phyloP scores from a whole-genome alignment of 352 stramenopile genomes.

The Globisporangium uncinulatum region DNA sequence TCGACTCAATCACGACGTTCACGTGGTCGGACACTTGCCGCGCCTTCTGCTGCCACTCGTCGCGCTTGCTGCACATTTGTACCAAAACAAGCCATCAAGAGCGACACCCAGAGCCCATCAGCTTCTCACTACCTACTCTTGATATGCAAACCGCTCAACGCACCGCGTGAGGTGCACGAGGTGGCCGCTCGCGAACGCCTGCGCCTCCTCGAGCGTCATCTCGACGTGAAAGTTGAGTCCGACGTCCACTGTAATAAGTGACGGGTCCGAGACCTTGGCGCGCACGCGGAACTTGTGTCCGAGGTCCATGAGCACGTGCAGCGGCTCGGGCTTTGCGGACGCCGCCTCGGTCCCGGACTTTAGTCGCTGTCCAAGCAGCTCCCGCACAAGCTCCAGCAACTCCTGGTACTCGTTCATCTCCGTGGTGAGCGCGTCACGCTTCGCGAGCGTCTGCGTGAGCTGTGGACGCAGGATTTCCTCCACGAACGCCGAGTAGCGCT shows the following conservation, averaged over 20 bases:
- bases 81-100: constrained; percentile 3
- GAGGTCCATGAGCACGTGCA: constrained; percentile 59
- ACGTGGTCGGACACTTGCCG: constrained; percentile 66
- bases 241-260: constrained; percentile 61
- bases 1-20: constrained; percentile 66
- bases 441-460: constrained; percentile 23
- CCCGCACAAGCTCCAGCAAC: constrained; percentile 37
- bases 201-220: constrained; percentile 65
- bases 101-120: background rate
- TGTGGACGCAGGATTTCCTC: constrained; percentile 5
- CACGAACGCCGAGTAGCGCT: constrained; percentile 10
- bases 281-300: constrained; percentile 71
- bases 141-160: background rate
- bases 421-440: constrained; percentile 3
- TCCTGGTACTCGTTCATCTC: constrained; percentile 28
- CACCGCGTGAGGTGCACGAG: constrained; percentile 48
- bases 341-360: background rate
- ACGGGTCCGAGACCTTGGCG: constrained; percentile 52
- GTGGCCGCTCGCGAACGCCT: constrained; percentile 47
- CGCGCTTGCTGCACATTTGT: constrained; percentile 38
- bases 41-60: constrained; percentile 64
- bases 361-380: constrained; percentile 10
- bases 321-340: background rate
- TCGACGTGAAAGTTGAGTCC: constrained; percentile 73
- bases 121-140: too few species aligned